Conservation (phyloP, 2,329 filamentous ascomycete species). For the Blumeria graminis region DNA sequence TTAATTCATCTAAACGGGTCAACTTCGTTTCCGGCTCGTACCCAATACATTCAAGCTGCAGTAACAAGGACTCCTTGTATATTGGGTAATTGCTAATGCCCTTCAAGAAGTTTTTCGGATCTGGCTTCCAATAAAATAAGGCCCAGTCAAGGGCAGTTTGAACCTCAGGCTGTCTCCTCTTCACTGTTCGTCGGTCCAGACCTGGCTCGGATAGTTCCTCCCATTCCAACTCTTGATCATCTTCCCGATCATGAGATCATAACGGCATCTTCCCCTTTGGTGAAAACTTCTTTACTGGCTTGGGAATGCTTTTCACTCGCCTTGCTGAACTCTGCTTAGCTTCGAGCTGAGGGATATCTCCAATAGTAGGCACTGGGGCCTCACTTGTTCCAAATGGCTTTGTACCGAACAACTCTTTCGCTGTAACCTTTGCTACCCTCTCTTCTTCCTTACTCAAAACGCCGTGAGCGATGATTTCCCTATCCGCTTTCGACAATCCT, state of each 20-base stretch:
- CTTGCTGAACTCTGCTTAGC: background rate
- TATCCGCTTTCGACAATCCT: background rate
- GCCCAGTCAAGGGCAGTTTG: background rate
- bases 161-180: background rate
- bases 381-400: background rate
- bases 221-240: background rate
- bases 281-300: background rate
- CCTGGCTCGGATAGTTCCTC: background rate
- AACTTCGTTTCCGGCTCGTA: background rate
- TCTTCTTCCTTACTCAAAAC: background rate
- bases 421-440: background rate
- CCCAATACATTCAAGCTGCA: constrained; percentile 1
- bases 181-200: background rate
- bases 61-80: background rate
- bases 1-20: background rate
- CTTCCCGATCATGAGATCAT: background rate
- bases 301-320: background rate
- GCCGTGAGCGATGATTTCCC: background rate
- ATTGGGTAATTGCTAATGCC: background rate
- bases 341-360: background rate
- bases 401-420: background rate
- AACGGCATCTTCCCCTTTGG: background rate
- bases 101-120: background rate
- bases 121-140: background rate
- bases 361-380: background rate